phyloP scores from a whole-genome alignment of 2,329 filamentous ascomycete genomes.

The Falciphora oryzae region DNA sequence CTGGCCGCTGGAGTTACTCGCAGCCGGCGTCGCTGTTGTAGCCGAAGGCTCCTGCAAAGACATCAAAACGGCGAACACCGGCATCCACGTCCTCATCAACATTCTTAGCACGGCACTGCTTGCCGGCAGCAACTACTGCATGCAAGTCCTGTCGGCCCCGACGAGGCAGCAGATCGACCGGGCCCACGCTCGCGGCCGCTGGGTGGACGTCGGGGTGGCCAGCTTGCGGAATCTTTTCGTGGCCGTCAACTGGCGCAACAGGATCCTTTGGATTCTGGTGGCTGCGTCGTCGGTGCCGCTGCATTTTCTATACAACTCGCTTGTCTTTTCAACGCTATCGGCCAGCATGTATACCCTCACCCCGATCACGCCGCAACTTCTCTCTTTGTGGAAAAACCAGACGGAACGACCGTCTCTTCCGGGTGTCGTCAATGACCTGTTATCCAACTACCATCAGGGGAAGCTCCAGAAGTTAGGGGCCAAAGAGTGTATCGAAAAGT shows the following conservation, averaged over 20 bases:
- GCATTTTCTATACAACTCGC: constrained; percentile 16
- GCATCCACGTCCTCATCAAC: constrained; percentile 27
- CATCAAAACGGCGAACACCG: constrained; percentile 12
- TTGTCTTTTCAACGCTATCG: constrained; percentile 14
- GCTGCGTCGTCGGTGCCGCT: constrained; percentile 15
- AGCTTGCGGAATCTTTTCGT: constrained; percentile 13
- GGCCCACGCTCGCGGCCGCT: constrained; percentile 11
- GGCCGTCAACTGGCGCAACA: constrained; percentile 10
- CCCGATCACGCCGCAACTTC: neutral
- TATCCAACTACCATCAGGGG: neutral
- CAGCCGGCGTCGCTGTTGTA: constrained; percentile 3
- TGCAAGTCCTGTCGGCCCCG: constrained; percentile 29
- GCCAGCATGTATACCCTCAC: constrained; percentile 13
- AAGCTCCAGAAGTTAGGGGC: neutral
- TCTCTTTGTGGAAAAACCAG: too few relatives aligned
- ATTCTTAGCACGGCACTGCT: constrained; percentile 25
- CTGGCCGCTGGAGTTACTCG: neutral
- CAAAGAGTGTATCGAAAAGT: neutral
- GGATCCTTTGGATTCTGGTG: constrained; percentile 11
- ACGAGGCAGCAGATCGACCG: constrained; percentile 25
- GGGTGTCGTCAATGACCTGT: neutral
- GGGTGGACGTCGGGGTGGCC: constrained; percentile 16
- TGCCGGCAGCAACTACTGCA: constrained; percentile 30
- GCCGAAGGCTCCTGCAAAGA: constrained; percentile 4
- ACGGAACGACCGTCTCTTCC: neutral